These are phyloP conservation scores for Neoboletus subvelutipes DNA, from an alignment of 768 basidiomycete genomes.

Conservation along the genomic window DNA sequence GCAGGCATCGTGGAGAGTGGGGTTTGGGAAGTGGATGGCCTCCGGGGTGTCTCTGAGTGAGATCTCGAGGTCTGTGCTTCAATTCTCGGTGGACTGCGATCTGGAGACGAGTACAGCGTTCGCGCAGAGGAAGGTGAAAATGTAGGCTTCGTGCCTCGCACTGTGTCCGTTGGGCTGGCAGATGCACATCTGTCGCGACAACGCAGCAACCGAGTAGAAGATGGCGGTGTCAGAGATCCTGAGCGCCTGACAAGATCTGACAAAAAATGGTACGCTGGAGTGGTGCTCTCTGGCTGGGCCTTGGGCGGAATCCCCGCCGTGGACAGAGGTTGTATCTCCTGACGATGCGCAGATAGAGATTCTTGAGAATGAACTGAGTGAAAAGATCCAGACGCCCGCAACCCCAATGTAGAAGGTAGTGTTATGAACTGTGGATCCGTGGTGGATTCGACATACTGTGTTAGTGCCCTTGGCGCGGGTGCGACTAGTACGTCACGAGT, in stretches of 20 bases:
- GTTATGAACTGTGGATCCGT: slow-evolving; percentile 52
- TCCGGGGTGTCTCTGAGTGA: slow-evolving; percentile 34
- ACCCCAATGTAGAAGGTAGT: slow-evolving; percentile 70
- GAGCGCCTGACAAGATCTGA: slow-evolving; percentile 51
- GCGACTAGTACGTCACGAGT: slow-evolving; percentile 57
- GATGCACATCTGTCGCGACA: slow-evolving; percentile 36
- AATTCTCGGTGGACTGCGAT: slow-evolving; percentile 11
- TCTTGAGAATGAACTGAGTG: slow-evolving; percentile 20
- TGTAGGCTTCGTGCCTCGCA: slow-evolving; percentile 18
- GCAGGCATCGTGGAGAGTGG: slow-evolving; percentile 54
- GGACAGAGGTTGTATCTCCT: not conserved
- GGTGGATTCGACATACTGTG: slow-evolving; percentile 65
- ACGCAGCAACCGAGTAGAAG: slow-evolving; percentile 31
- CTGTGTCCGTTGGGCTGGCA: slow-evolving; percentile 29
- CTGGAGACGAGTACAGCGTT: slow-evolving; percentile 9
- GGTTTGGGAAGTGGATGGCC: slow-evolving; percentile 10
- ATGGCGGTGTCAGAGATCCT: slow-evolving; percentile 26
- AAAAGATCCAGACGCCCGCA: slow-evolving; percentile 42
- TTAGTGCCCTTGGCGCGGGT: slow-evolving; percentile 71
- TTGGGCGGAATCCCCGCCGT: slow-evolving; percentile 33
- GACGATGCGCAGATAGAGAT: not conserved
- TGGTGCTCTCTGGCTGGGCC: slow-evolving; percentile 41
- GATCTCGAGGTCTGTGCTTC: slow-evolving; percentile 18
- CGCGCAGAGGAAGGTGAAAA: slow-evolving; percentile 18
- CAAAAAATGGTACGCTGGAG: slow-evolving; percentile 62